A percentile compares a stretch with the other conserved stretches of the same genome.
These are phyloP conservation scores for Bipolaris victoriae DNA, from an alignment of 2,329 filamentous ascomycete genomes.

Conservation along the genomic window DNA sequence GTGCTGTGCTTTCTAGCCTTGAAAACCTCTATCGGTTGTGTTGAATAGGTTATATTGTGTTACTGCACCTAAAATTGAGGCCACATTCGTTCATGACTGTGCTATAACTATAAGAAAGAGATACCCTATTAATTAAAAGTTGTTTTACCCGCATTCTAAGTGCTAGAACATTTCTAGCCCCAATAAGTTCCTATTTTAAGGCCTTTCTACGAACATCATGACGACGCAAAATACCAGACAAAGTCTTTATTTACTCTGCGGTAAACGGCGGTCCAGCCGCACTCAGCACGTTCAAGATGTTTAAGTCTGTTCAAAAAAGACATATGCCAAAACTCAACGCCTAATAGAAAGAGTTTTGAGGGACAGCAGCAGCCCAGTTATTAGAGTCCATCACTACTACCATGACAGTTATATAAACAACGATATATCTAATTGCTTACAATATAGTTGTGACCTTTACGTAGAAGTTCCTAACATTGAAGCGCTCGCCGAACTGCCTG, in stretches of 20 bases:
- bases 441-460: conserved; percentile 3
- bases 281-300: conserved; percentile 1
- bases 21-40: too few species aligned
- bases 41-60: too few species aligned
- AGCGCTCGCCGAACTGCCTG: neutral
- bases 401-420: conserved; percentile 4
- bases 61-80: too few species aligned
- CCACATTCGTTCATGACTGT: neutral
- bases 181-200: neutral
- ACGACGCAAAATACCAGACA: neutral
- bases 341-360: conserved; percentile 1
- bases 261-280: conserved; percentile 7
- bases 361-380: conserved; percentile 7
- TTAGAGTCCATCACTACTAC: conserved; percentile 14
- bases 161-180: neutral
- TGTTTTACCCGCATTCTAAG: neutral
- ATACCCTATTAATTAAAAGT: neutral
- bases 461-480: neutral
- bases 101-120: neutral
- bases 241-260: conserved; percentile 8
- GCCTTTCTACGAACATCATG: neutral
- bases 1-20: too few species aligned
- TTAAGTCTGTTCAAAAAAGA: conserved; percentile 12
- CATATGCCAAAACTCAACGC: conserved; percentile 9
- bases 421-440: conserved; percentile 3